Evolutionary conservation across 2,329 filamentous ascomycete species (phyloP), one percentile per base, ranked within the genome.

Genomic region (Bimuria novae-zelandiae): DNA sequence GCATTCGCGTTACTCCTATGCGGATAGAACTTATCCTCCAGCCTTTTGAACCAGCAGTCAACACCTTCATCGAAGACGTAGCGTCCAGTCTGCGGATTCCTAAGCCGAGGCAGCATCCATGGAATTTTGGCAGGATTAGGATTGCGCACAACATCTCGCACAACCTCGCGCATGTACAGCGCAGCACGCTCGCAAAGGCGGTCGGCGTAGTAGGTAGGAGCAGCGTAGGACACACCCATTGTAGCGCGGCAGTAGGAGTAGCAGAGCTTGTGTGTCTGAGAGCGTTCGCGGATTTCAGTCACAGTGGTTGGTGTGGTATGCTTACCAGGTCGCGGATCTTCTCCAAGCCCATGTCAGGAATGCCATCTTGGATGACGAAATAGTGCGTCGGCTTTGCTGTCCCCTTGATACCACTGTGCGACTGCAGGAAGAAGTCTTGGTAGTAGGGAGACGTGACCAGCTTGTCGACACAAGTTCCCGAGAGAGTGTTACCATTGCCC

Each of bases 121-220:
- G n/a, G n/a, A n/a, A n/a, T n/a, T n/a, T n/a, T n/a, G n/a, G n/a
- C n/a, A n/a, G n/a, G 33, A 4, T 16, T 17, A 8, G 16, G 33
- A 12, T n/a, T 16, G 5, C 4, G 33, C 5, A 36, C n/a, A 7
- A 7, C 14, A 17, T n/a, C 33, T 16, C 8, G 5, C 3, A 8
- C 10, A 4, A 36, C 2, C 14, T 36, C 12, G 4, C 14, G 14
- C 14, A 36, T 4, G 16, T 36, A 36, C 33, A 36, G 17, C 16
- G n/a, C 33, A 12, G 40, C 74, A 1, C 74, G 68, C n/a, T 76
- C 74, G 54, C 73, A 76, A 1, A 77, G 66, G 1, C 65, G 65
- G 50, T 76, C 72, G 7, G 75, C 74, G 49, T 72, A 73, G 66
- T 77, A 76, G 1, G 75, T 67, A 0, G 74, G 72, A 0, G 71